Evolutionary conservation across 371 early-diverging fungal species (phyloP), one percentile per base, ranked within the genome.

Genomic region (Syncephalastrum contaminatum): DNA sequence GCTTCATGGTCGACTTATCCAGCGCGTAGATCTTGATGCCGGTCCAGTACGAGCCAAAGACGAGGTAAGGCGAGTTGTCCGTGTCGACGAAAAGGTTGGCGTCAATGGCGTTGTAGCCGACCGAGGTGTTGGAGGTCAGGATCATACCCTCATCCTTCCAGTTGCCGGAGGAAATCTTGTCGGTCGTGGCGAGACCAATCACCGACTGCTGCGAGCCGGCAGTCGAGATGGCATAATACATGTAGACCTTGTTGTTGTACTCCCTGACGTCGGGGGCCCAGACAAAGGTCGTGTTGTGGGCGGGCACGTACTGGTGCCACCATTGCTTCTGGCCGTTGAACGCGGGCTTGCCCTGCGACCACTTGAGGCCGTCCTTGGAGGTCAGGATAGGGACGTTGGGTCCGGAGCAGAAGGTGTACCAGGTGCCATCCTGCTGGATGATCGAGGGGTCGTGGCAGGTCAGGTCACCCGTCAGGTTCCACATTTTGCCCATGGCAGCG

Each of bases 221-320:
- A 10, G 58, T 51, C 7, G 48, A 47, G 24, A 58, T 43, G 16
- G 58, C 40, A 27, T 58, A 58, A 22, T 51, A 58, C 12, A 58
- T 16, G n/a, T 43, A 58, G 4, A 58, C 58, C 1, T 51, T 24
- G 21, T 40, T 43, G 21, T 58, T 58, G 30, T 27, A 58, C 2
- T 43, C 42, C 7, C 51, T 41, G 19, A 45, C 42, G 42, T 58
- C 58, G 15, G 58, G 58, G 21, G 58, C 58, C 58, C 58, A 58
- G 15, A 58, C 58, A 21, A 43, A 22, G 21, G 51, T 27, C 13
- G 51, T 51, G 1, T 50, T 21, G 12, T 51, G 51, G 13, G n/a
- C 36, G 20, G 58, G 51, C 8, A 51, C 58, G 36, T 21, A 19
- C 4, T 25, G 19, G 13, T 27, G 14, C 58, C 58, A 58, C 58